A percentile compares a stretch with the other conserved stretches of the same genome.
Conservation (phyloP, 495 filamentous ascomycete genomes). For the Astrothelium subdiscretum region DNA sequence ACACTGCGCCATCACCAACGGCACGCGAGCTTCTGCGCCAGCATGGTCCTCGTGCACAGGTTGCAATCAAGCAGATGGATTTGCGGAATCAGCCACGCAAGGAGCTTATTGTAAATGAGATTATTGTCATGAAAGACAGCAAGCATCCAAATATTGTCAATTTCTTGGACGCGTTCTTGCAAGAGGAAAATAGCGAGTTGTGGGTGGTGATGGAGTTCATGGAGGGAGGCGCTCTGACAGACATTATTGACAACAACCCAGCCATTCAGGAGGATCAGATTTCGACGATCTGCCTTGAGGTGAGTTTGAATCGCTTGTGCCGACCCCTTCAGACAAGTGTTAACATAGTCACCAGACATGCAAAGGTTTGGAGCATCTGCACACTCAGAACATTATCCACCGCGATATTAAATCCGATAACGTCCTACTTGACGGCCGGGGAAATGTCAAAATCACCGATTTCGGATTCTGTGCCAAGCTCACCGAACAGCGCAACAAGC, state of each 20-base stretch:
- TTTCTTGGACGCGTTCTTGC: constrained; percentile 91
- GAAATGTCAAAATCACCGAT: constrained; percentile 98
- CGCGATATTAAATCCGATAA: constrained; percentile 99
- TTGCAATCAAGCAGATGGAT: constrained; percentile 99
- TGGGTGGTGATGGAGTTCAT: constrained; percentile 99
- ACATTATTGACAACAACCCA: constrained; percentile 95
- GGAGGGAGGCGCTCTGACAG: constrained; percentile 94
- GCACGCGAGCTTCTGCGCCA: constrained; percentile 55
- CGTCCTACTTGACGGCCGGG: constrained; percentile 82
- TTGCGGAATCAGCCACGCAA: constrained; percentile 92
- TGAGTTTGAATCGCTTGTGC: constrained; percentile 31
- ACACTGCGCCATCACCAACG: constrained; percentile 52
- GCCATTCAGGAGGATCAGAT: constrained; percentile 91
- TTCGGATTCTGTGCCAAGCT: constrained; percentile 99
- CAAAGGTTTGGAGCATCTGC: constrained; percentile 85
- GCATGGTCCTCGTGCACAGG: constrained; percentile 60
- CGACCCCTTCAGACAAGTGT: constrained; percentile 29
- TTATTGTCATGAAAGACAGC: constrained; percentile 99
- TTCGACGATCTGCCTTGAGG: constrained; percentile 92
- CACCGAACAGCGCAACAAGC: constrained; percentile 91
- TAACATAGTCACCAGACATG: constrained; percentile 57
- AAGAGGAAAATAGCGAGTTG: constrained; percentile 81
- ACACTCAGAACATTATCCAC: constrained; percentile 93
- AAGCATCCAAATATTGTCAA: constrained; percentile 98
- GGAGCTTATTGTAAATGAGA: constrained; percentile 98